Evolutionary conservation across 225 moss, liverwort and hornwort genomes (phyloP).

Genomic region (Neckera pumila): DNA sequence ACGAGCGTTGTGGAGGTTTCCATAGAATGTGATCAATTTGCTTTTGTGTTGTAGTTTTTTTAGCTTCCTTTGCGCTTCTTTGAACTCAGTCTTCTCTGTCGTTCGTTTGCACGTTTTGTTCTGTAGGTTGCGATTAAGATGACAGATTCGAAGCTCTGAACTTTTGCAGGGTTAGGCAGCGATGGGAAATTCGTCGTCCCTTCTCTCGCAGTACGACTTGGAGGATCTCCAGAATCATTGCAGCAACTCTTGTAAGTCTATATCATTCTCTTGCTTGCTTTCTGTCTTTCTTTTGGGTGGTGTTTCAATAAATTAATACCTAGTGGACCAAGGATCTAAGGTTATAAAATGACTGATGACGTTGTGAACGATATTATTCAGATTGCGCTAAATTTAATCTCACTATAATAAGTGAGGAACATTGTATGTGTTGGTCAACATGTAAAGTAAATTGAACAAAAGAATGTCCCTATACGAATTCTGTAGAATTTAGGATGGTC

Average conservation of each 20-base stretch:
- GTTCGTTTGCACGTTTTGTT: neutral
- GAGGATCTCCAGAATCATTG: slow-evolving; percentile 77
- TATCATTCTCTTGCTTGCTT: neutral
- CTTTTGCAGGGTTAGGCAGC: neutral
- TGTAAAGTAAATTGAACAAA: neutral
- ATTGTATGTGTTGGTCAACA: neutral
- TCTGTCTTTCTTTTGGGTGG: neutral
- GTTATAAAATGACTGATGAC: neutral
- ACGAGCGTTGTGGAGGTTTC: neutral
- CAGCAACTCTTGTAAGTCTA: slow-evolving; percentile 33
- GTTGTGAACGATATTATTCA: neutral
- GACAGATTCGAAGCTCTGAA: neutral
- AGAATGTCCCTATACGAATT: neutral
- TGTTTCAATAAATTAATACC: neutral
- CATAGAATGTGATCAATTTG: too few species aligned
- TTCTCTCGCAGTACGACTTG: slow-evolving; percentile 92
- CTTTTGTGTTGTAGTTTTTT: neutral
- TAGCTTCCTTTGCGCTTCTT: neutral
- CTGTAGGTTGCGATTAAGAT: neutral
- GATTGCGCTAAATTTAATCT: neutral
- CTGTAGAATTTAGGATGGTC: neutral
- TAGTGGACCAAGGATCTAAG: neutral
- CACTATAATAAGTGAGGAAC: neutral
- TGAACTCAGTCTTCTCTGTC: neutral
- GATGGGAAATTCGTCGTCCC: slow-evolving; percentile 88